A percentile compares a stretch with the other conserved stretches of the same genome.
Evolutionary conservation across 2,329 filamentous ascomycete genomes (phyloP).

Genomic region (Ophiostoma quercus): DNA sequence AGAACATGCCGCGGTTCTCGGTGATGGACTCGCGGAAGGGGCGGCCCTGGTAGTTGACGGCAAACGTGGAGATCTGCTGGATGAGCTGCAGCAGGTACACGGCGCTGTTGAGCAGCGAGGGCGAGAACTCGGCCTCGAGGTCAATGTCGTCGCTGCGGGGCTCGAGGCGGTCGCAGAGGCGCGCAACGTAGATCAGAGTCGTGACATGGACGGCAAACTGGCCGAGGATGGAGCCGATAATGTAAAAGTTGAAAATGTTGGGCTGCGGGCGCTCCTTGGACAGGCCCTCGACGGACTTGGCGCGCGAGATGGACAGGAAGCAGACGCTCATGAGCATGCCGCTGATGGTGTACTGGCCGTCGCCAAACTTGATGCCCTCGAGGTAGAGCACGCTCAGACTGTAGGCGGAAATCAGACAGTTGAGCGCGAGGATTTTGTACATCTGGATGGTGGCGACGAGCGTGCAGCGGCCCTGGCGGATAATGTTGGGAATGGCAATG

Average conservation of each 20-base stretch:
- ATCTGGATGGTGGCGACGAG: slow-evolving; percentile 98
- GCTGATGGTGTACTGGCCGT: slow-evolving; percentile 96
- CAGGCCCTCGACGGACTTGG: slow-evolving; percentile 87
- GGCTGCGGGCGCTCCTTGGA: slow-evolving; percentile 97
- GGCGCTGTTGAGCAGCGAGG: slow-evolving; percentile 90
- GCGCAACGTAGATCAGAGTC: slow-evolving; percentile 89
- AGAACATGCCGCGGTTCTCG: slow-evolving; percentile 98
- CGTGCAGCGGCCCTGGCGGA: slow-evolving; percentile 94
- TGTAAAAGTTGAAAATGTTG: slow-evolving; percentile 99
- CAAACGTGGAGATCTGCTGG: slow-evolving; percentile 97
- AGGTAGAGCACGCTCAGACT: slow-evolving; percentile 93
- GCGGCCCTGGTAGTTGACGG: slow-evolving; percentile 98
- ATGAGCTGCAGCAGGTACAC: slow-evolving; percentile 97
- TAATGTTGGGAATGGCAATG: slow-evolving; percentile 94
- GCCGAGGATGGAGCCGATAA: slow-evolving; percentile 93
- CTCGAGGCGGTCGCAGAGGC: slow-evolving; percentile 77
- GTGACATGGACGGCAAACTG: slow-evolving; percentile 95
- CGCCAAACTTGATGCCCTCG: slow-evolving; percentile 98
- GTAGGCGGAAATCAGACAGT: slow-evolving; percentile 97
- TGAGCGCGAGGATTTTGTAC: slow-evolving; percentile 98
- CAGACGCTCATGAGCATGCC: slow-evolving; percentile 99
- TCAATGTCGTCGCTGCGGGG: slow-evolving; percentile 68
- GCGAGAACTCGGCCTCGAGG: slow-evolving; percentile 88
- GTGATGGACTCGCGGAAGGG: slow-evolving; percentile 94
- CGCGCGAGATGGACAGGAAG: slow-evolving; percentile 97